phyloP scores from a whole-genome alignment of 179 eudicot genomes.

The Spinacia oleracea region DNA sequence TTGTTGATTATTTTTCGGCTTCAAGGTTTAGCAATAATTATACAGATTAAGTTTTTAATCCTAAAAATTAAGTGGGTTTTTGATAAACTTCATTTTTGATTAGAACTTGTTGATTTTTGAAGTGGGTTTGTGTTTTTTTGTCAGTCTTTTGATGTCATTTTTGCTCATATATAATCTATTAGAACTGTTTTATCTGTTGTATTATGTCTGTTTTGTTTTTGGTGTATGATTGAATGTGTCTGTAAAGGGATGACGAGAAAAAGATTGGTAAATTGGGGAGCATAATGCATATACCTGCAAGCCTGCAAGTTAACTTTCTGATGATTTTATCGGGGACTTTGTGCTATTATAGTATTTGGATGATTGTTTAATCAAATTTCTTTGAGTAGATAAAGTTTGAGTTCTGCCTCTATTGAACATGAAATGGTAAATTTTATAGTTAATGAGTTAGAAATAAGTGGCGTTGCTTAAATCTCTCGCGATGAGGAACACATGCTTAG shows the following conservation, averaged over 20 bases:
- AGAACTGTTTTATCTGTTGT: background rate
- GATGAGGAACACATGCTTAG: background rate
- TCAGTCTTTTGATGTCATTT: conserved; percentile 20
- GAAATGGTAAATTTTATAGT: background rate
- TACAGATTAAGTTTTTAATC: conserved; percentile 6
- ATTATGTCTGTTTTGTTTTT: background rate
- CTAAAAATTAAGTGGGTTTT: conserved; percentile 1
- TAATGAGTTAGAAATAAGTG: background rate
- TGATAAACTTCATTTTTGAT: conserved; percentile 19
- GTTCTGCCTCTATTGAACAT: background rate
- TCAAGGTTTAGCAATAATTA: background rate
- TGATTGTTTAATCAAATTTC: background rate
- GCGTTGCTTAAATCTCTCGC: background rate
- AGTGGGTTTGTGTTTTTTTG: conserved; percentile 21
- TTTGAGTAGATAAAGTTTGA: background rate
- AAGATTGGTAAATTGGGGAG: background rate
- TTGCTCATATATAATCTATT: conserved; percentile 1
- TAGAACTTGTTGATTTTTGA: conserved; percentile 19
- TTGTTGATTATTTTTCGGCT: background rate
- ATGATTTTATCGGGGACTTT: background rate
- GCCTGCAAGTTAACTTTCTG: background rate
- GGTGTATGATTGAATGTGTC: background rate
- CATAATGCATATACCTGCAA: background rate
- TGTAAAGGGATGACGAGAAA: background rate
- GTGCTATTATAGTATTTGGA: background rate